Evolutionary conservation across 805 yeast species (phyloP).

Genomic region (Schizosaccharomyces pombe): ASM294v3 CU329670.1:3659001-3659500

Average conservation of each 20-base stretch:
- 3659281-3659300: constrained; percentile 64
- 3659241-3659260: background rate
- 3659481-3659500: background rate
- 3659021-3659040: background rate
- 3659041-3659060: background rate
- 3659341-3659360: constrained; percentile 65
- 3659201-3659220: no score
- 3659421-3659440: constrained; percentile 24
- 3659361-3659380: constrained; percentile 66
- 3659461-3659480: background rate
- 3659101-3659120: background rate
- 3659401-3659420: constrained; percentile 88
- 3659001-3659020: background rate
- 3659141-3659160: background rate
- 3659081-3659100: background rate
- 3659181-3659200: background rate
- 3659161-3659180: background rate
- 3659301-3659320: constrained; percentile 89
- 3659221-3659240: background rate
- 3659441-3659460: background rate
- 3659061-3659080: background rate
- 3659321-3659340: constrained; percentile 46
- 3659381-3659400: constrained; percentile 60
- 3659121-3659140: background rate
- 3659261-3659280: constrained; percentile 2